Conservation (phyloP, 768 basidiomycete species). For the Suillus hirtellus region DNA sequence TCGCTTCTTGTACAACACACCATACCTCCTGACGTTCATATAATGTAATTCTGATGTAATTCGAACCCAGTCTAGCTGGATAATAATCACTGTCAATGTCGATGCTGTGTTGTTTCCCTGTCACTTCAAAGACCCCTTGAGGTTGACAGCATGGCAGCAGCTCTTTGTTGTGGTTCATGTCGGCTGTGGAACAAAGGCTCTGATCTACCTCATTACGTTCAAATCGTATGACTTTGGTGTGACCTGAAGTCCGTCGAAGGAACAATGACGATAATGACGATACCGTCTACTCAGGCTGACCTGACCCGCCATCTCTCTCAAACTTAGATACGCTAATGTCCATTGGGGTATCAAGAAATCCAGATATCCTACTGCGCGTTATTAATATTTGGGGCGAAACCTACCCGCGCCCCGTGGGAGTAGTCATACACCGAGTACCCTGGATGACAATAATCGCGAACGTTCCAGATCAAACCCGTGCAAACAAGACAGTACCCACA, state of each 20-base stretch:
- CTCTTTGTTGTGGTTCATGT: background rate
- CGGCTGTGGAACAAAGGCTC: background rate
- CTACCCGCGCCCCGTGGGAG: constrained; percentile 51
- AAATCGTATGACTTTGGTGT: background rate
- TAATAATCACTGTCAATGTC: background rate
- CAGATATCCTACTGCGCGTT: constrained; percentile 26
- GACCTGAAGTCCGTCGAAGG: background rate
- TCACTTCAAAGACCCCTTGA: background rate
- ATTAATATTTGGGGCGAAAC: constrained; percentile 57
- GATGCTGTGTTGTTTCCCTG: background rate
- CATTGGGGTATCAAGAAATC: background rate
- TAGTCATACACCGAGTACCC: constrained; percentile 68
- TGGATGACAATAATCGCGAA: constrained; percentile 21
- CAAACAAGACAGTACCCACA: constrained; percentile 41
- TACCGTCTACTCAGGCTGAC: background rate
- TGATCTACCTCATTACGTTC: background rate
- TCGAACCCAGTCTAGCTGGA: background rate
- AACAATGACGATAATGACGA: background rate
- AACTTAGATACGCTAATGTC: background rate
- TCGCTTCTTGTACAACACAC: background rate
- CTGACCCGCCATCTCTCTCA: background rate
- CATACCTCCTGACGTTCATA: background rate
- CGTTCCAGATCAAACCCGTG: constrained; percentile 8
- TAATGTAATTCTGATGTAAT: background rate
- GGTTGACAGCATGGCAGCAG: background rate